Conservation (phyloP, 139 green algal genomes). For the Tetraselmis chui region DNA sequence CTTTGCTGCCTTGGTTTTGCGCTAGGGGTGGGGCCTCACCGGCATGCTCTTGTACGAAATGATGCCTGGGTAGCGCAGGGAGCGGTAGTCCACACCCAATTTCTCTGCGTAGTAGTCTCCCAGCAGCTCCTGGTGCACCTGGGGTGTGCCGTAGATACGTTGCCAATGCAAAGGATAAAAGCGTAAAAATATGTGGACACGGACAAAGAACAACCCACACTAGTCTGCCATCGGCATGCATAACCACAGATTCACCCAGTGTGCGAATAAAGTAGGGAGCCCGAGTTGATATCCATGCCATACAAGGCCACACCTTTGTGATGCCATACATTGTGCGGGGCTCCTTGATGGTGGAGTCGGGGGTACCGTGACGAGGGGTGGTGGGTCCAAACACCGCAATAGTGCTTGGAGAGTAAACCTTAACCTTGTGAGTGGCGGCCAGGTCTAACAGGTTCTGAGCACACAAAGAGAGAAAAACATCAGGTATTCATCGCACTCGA, state of each 20-base stretch:
- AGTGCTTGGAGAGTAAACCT: constrained; percentile 52
- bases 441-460: constrained; percentile 45
- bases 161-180: no score
- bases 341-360: constrained; percentile 48
- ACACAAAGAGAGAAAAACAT: no score
- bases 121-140: constrained; percentile 55
- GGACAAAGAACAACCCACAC: no score
- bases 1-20: not conserved
- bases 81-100: constrained; percentile 55
- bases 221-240: no score
- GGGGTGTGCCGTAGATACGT: no score
- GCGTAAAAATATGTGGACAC: no score
- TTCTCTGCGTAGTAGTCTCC: constrained; percentile 47
- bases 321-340: constrained; percentile 69
- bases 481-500: no score
- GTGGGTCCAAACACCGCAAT: constrained; percentile 64
- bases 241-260: no score
- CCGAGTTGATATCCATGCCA: no score
- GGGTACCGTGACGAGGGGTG: constrained; percentile 41
- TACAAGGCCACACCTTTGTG: constrained; percentile 42
- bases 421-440: constrained; percentile 19
- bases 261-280: no score
- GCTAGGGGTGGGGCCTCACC: not conserved
- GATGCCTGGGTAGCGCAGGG: constrained; percentile 60
- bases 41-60: constrained; percentile 34